Conservation (phyloP, 163 green algal species). For the Volvox carteri region DNA sequence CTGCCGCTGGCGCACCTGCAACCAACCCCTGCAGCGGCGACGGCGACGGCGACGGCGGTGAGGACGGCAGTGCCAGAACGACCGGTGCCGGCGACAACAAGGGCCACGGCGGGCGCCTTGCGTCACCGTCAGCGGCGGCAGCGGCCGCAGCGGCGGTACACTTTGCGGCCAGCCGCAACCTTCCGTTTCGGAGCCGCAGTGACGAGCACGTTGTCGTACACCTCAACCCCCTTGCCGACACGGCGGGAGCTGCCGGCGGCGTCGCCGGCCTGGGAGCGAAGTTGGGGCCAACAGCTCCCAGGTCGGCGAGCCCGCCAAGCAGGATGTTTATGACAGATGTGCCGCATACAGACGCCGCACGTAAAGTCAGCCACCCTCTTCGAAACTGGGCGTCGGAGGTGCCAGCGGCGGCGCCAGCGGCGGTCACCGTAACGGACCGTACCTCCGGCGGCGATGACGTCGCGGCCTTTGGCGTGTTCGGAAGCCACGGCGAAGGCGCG, state of each 20-base stretch:
- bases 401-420: background rate
- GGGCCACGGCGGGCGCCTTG: background rate
- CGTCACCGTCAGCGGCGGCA: background rate
- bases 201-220: conserved; percentile 23
- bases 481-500: background rate
- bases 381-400: too few species aligned
- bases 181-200: background rate
- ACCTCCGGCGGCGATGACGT: background rate
- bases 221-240: conserved; percentile 3
- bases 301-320: background rate
- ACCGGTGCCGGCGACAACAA: background rate
- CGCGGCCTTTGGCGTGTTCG: background rate
- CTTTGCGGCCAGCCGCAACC: too few species aligned
- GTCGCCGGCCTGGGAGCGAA: too few species aligned
- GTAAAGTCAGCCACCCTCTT: too few species aligned
- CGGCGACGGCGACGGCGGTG: background rate
- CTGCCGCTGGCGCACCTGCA: background rate
- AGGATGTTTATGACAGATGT: too few species aligned
- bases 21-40: background rate
- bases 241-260: background rate
- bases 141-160: background rate
- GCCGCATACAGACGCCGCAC: too few species aligned
- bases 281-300: background rate
- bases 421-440: background rate
- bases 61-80: background rate